phyloP scores from a whole-genome alignment of 805 yeast genomes.

The Nematodospora valgi region DNA sequence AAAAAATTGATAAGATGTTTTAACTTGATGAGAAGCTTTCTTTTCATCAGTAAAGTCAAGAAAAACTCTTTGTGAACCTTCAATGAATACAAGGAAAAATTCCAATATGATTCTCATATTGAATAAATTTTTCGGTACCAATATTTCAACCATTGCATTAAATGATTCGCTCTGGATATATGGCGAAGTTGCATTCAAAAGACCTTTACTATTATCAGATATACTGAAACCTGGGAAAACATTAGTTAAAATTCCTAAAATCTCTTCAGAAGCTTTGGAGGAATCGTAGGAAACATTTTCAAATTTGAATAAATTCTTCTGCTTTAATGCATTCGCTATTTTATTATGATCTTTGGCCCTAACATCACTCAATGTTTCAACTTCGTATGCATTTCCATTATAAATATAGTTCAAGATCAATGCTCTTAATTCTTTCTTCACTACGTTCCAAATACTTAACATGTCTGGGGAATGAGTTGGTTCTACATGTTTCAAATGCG shows the following conservation, averaged over 20 bases:
- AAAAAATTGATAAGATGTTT: constrained; percentile 45
- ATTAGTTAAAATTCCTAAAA: constrained; percentile 44
- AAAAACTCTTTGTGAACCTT: constrained; percentile 46
- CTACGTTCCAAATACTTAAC: constrained; percentile 25
- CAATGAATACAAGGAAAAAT: constrained; percentile 64
- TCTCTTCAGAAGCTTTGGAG: constrained; percentile 25
- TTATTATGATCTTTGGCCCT: constrained; percentile 4
- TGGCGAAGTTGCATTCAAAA: constrained; percentile 20
- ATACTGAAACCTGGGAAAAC: constrained; percentile 65
- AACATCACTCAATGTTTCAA: constrained; percentile 1
- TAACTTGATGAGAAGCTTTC: constrained; percentile 7
- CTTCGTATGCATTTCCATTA: constrained; percentile 14
- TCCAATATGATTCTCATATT: constrained; percentile 80
- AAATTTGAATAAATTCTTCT: constrained; percentile 25
- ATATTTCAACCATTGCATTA: constrained; percentile 53
- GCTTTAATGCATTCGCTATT: constrained; percentile 10
- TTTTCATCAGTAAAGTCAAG: constrained; percentile 13
- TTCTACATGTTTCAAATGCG: not conserved
- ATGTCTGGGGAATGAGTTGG: not conserved
- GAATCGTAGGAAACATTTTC: constrained; percentile 26
- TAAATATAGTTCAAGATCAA: constrained; percentile 33
- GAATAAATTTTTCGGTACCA: constrained; percentile 68
- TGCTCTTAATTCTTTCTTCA: constrained; percentile 30
- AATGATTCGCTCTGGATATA: constrained; percentile 61
- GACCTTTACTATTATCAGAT: constrained; percentile 8